A percentile compares a stretch with the other conserved stretches of the same genome.
Conservation (phyloP, 148 eudicot species). For the Beta vulgaris region DNA sequence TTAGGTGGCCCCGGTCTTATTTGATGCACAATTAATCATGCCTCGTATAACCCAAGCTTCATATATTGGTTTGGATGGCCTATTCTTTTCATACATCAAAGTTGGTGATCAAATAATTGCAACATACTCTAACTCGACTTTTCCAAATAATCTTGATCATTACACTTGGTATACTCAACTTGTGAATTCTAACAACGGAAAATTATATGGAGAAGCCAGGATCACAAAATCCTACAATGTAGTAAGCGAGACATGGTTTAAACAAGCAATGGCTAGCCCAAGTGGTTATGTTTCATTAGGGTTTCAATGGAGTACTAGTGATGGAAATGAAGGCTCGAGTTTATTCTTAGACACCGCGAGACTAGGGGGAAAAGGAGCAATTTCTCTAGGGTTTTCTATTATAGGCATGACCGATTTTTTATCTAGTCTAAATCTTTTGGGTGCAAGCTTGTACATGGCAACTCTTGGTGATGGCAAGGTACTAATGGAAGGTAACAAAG, state of each 20-base stretch:
- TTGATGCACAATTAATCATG: conserved; percentile 47
- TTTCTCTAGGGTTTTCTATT: conserved; percentile 53
- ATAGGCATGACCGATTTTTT: conserved; percentile 28
- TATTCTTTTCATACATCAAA: conserved; percentile 50
- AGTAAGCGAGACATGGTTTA: conserved; percentile 33
- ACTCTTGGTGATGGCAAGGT: conserved; percentile 29
- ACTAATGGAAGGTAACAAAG: conserved; percentile 31
- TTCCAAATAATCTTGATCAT: conserved; percentile 6
- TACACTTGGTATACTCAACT: conserved; percentile 48
- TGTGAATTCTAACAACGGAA: conserved; percentile 41
- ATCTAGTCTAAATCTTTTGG: conserved; percentile 19
- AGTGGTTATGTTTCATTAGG: conserved; percentile 43
- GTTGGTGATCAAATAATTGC: conserved; percentile 35
- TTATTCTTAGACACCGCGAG: conserved; percentile 34
- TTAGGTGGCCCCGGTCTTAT: conserved; percentile 62
- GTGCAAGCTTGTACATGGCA: conserved; percentile 48
- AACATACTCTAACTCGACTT: conserved; percentile 50
- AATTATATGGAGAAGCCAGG: conserved; percentile 39
- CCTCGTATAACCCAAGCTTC: conserved; percentile 56
- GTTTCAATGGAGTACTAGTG: conserved; percentile 29
- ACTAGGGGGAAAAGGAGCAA: conserved; percentile 31
- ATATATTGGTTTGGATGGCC: conserved; percentile 51
- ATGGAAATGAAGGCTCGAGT: not conserved
- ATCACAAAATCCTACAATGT: conserved; percentile 14
- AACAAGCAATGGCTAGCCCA: conserved; percentile 34